phyloP scores from a whole-genome alignment of 225 moss, liverwort and hornwort genomes.

The Anthoceros angustus region DNA sequence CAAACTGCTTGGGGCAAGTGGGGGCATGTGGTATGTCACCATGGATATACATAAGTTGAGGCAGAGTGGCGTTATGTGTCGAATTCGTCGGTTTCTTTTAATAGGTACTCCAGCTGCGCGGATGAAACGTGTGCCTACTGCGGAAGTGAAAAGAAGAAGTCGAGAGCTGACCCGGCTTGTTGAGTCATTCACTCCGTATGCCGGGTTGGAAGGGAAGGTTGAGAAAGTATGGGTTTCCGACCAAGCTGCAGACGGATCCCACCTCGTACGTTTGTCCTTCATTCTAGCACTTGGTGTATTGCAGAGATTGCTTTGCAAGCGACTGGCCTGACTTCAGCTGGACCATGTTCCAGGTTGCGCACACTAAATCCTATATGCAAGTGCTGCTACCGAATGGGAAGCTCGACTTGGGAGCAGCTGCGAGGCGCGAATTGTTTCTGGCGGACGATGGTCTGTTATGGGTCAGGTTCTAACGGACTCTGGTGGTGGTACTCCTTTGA shows the following conservation, averaged over 20 bases:
- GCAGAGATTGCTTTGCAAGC: background rate
- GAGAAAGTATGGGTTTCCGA: conserved; percentile 86
- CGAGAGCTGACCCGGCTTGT: conserved; percentile 62
- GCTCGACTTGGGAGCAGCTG: conserved; percentile 45
- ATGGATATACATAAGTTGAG: background rate
- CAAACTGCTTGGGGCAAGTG: background rate
- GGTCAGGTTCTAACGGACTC: conserved; percentile 28
- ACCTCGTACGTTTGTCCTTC: conserved; percentile 36
- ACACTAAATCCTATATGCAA: conserved; percentile 73
- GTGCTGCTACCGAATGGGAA: conserved; percentile 41
- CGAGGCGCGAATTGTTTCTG: conserved; percentile 42
- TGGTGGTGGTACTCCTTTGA: too few species aligned
- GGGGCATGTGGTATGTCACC: background rate
- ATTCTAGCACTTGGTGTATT: background rate
- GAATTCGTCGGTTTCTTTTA: background rate
- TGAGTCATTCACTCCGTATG: conserved; percentile 63
- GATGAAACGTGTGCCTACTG: conserved; percentile 79
- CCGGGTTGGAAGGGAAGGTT: conserved; percentile 48
- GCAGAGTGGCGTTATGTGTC: background rate
- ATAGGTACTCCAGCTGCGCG: conserved; percentile 87
- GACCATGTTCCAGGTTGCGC: conserved; percentile 52
- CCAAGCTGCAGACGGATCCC: conserved; percentile 58
- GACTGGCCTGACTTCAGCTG: background rate
- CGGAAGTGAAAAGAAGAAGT: conserved; percentile 81
- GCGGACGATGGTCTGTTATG: conserved; percentile 77